phyloP scores from a whole-genome alignment of 441 rosid species.

The Metrosideros polymorpha region DNA sequence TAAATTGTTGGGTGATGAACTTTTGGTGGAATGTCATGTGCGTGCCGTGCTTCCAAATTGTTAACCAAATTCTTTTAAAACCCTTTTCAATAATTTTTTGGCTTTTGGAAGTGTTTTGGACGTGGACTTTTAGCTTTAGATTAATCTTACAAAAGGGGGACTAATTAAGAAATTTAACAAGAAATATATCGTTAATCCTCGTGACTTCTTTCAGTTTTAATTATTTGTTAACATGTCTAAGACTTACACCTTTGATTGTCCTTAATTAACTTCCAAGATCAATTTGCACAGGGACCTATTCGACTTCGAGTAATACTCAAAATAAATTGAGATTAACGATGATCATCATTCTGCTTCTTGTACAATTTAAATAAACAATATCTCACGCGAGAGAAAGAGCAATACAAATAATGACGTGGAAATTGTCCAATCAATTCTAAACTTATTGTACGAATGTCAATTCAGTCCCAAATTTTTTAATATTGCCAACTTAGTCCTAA shows the following conservation, averaged over 20 bases:
- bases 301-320: not conserved
- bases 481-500: rapidly evolving
- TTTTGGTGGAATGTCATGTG: not conserved
- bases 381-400: not conserved
- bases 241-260: not conserved
- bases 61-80: not conserved
- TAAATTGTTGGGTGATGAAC: too few species aligned
- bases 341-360: not conserved
- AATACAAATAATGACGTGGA: rapidly evolving
- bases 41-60: not conserved
- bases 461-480: rapidly evolving
- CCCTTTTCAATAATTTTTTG: not conserved
- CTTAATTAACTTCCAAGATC: not conserved
- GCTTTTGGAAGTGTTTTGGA: not conserved
- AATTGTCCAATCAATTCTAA: not conserved
- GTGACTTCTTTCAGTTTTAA: not conserved
- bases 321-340: not conserved
- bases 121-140: not conserved
- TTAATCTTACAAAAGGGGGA: not conserved
- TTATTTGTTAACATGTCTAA: not conserved
- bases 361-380: not conserved
- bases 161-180: not conserved
- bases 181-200: not conserved
- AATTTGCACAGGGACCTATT: not conserved
- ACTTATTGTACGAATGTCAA: rapidly evolving